Base-by-base conservation (phyloP, 768 basidiomycete species). In the Thelephora ganbajun region DNA sequence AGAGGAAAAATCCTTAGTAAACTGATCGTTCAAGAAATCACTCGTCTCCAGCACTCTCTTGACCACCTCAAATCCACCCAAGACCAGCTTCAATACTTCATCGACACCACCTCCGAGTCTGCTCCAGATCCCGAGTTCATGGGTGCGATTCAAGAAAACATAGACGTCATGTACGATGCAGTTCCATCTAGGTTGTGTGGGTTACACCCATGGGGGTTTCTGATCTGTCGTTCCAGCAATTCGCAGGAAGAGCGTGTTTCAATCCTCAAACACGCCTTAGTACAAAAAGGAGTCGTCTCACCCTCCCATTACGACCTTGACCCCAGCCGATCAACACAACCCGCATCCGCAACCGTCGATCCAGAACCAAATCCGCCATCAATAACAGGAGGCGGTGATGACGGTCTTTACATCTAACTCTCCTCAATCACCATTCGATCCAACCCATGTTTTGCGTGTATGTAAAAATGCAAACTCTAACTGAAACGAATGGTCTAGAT, bases 161-260 rank as follows among this genome's bases (percentile, higher is more conserved):
- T 79, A 54, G 61, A 54, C 2, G 81, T 83, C 36, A 84, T 91
- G 87, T 80, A 56, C 48, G 72, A 63, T 13, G 33, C 13, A 45
- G 23, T 30, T 16, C 20, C 23, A 18, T 16, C 11, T 20, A 37
- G 18, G 7, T 16, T 37, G 2, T 22, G 39, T 33, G 5, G 6
- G n/a, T n/a, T n/a, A n/a, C n/a, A n/a, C n/a, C n/a, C n/a, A n/a
- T n/a, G n/a, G 14, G 18, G 18, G 43, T 48, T 4, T 39, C 55
- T 45, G 50, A 44, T 41, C 26, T 30, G 37, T 43, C 22, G 48
- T 26, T 52, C 22, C 55, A 89, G 87, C 52, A 80, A 73, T 6
- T 84, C 86, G 6, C 87, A 89, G 62, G 74, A 82, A 56, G 87
- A 90, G 53, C 33, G 86, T 18, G 74, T 87, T 49, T 63, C 64